A percentile compares a stretch with the other conserved stretches of the same genome.
These are phyloP conservation scores for Umbelopsis ramanniana DNA, from an alignment of 192 early-diverging fungal genomes.

Conservation along the genomic window DNA sequence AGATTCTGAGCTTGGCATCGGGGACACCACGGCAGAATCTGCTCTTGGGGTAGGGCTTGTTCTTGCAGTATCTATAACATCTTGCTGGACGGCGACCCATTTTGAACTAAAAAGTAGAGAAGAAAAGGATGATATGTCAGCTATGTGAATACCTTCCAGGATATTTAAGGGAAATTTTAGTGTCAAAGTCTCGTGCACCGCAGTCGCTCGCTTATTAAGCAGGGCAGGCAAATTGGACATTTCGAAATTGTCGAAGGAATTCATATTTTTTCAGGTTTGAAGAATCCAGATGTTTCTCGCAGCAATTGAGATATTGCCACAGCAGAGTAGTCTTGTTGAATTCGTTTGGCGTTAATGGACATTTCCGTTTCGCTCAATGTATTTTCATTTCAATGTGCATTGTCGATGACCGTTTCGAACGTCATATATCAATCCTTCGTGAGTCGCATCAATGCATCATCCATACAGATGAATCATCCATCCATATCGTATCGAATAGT, in stretches of 20 bases:
- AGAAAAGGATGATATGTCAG: neutral
- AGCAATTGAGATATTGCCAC: too few relatives aligned
- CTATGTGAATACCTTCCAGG: neutral
- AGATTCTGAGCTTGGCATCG: constrained; percentile 98
- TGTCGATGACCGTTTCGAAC: too few relatives aligned
- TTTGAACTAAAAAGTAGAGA: constrained; percentile 13
- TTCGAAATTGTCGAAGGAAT: too few relatives aligned
- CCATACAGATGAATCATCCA: neutral
- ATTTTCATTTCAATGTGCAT: too few relatives aligned
- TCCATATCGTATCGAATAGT: neutral
- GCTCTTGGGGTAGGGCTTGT: constrained; percentile 99
- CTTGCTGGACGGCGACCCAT: constrained; percentile 99
- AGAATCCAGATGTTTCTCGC: too few relatives aligned
- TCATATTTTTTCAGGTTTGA: too few relatives aligned
- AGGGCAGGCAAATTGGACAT: neutral
- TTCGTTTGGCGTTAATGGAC: too few relatives aligned
- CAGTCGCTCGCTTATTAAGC: constrained; percentile 3
- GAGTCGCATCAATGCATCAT: too few relatives aligned
- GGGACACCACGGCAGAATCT: constrained; percentile 99
- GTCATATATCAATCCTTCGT: too few relatives aligned
- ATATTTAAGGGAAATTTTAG: neutral
- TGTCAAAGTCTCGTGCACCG: neutral
- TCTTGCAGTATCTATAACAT: constrained; percentile 99
- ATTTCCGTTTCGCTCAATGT: too few relatives aligned
- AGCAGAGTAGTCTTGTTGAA: too few relatives aligned